These are phyloP conservation scores for Penicillium sp. DNA, from an alignment of 2,329 filamentous ascomycete genomes.

Conservation along the genomic window DNA sequence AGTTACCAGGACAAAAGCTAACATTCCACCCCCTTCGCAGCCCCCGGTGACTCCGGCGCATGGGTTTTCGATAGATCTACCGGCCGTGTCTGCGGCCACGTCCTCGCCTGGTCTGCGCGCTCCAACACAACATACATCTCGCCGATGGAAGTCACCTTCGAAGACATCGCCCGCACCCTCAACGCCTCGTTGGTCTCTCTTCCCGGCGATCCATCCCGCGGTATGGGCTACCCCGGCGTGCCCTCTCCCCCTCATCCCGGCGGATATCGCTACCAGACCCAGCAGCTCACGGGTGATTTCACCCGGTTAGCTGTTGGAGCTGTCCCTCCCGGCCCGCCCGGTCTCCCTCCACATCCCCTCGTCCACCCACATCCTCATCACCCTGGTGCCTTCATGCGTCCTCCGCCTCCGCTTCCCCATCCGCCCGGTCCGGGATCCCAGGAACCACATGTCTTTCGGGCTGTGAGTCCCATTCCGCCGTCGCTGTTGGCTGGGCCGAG, in stretches of 20 bases:
- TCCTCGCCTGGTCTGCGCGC: slow-evolving; percentile 81
- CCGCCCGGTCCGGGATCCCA: slow-evolving; percentile 22
- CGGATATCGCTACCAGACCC: slow-evolving; percentile 23
- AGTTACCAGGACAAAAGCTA: slow-evolving; percentile 12
- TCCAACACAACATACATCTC: slow-evolving; percentile 88
- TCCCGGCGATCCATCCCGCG: slow-evolving; percentile 53
- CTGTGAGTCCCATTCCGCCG: slow-evolving; percentile 24
- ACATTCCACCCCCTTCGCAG: slow-evolving; percentile 13
- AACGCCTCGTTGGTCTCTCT: slow-evolving; percentile 70
- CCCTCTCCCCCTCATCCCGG: slow-evolving; percentile 6
- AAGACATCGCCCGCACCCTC: slow-evolving; percentile 80
- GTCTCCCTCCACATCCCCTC: slow-evolving; percentile 12
- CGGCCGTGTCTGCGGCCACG: slow-evolving; percentile 84
- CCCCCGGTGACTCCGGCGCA: slow-evolving; percentile 84
- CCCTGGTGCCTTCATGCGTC: slow-evolving; percentile 12
- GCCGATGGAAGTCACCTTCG: slow-evolving; percentile 87
- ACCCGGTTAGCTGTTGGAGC: slow-evolving; percentile 21
- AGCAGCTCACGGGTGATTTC: slow-evolving; percentile 24
- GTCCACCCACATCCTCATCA: slow-evolving; percentile 12
- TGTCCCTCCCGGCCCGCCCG: slow-evolving; percentile 11
- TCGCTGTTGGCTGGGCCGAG: slow-evolving; percentile 28
- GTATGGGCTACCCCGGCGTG: slow-evolving; percentile 24
- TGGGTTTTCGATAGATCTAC: slow-evolving; percentile 83
- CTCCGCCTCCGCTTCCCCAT: slow-evolving; percentile 18
- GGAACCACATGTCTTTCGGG: slow-evolving; percentile 21